Evolutionary conservation across 2,329 filamentous ascomycete species (phyloP).

Genomic region (Diplodia mutila): DNA sequence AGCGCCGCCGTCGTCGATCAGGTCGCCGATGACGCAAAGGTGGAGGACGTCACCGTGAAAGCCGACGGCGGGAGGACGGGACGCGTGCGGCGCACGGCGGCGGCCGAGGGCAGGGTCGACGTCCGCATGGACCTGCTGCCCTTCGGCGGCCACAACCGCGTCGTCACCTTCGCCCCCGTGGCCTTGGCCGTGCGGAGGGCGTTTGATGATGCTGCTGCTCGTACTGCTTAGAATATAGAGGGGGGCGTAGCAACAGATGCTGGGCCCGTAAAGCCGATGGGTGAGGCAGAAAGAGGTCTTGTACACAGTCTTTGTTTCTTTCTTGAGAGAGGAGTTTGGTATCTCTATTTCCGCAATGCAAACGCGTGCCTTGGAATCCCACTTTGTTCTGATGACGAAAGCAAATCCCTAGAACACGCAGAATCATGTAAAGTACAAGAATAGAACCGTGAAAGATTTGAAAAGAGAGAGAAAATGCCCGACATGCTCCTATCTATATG

Average conservation of each 20-base stretch:
- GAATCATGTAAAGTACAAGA: slow-evolving; percentile 5
- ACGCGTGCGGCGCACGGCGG: slow-evolving; percentile 30
- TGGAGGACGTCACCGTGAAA: not conserved
- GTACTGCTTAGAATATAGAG: not conserved
- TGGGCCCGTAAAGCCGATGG: no score
- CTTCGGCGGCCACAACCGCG: slow-evolving; percentile 65
- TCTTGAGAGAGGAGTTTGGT: slow-evolving; percentile 22
- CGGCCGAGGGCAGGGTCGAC: not conserved
- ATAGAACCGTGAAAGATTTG: not conserved
- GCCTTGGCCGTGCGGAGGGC: slow-evolving; percentile 66
- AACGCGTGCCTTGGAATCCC: not conserved
- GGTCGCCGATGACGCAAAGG: slow-evolving; percentile 35
- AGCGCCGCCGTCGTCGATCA: slow-evolving; percentile 27
- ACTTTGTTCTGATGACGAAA: not conserved
- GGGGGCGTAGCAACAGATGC: no score
- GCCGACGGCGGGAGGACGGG: slow-evolving; percentile 31
- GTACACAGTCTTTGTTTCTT: not conserved
- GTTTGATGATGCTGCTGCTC: slow-evolving; percentile 52
- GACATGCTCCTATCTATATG: slow-evolving; percentile 18
- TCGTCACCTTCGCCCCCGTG: slow-evolving; percentile 68
- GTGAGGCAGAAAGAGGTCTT: not conserved
- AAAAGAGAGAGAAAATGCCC: not conserved
- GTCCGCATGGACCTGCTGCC: slow-evolving; percentile 50
- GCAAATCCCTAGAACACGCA: slow-evolving; percentile 18
- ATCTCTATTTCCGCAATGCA: slow-evolving; percentile 11